A percentile compares a stretch with the other conserved stretches of the same genome.
Evolutionary conservation across 176 grass and related monocot genomes (phyloP).

Genomic region (Typha latifolia): DNA sequence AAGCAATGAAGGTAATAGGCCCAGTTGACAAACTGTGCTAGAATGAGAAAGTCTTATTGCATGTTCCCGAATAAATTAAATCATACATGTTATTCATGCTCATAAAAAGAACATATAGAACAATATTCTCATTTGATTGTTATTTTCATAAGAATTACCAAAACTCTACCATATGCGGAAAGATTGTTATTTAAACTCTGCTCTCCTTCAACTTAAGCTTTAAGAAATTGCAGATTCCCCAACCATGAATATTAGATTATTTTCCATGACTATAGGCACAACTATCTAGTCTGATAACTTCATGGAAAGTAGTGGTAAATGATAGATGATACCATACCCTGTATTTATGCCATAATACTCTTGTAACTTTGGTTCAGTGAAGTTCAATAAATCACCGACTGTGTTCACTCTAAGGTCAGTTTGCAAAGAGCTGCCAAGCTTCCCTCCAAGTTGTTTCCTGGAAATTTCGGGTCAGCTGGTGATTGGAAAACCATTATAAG

Average conservation of each 20-base stretch:
- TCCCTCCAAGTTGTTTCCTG: conserved; percentile 97
- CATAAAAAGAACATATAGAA: too few relatives aligned
- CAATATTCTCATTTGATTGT: neutral
- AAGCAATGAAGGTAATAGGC: neutral
- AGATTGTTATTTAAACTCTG: neutral
- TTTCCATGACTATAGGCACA: neutral
- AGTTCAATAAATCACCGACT: conserved; percentile 71
- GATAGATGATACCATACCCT: conserved; percentile 33
- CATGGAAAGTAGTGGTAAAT: neutral
- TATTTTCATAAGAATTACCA: neutral
- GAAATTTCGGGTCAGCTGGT: conserved; percentile 4
- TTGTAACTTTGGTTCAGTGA: conserved; percentile 67
- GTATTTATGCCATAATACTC: conserved; percentile 81
- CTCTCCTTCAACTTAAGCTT: neutral
- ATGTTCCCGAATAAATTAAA: neutral
- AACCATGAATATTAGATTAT: neutral
- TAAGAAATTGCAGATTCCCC: neutral
- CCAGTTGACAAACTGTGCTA: neutral
- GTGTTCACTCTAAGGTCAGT: conserved; percentile 67
- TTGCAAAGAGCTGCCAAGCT: conserved; percentile 85
- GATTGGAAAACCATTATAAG: neutral
- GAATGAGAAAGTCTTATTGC: neutral
- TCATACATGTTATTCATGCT: neutral
- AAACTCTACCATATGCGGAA: neutral
- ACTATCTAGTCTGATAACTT: neutral